Base-by-base conservation (phyloP, 139 green algal species). In the Haematococcus lacustris region DNA sequence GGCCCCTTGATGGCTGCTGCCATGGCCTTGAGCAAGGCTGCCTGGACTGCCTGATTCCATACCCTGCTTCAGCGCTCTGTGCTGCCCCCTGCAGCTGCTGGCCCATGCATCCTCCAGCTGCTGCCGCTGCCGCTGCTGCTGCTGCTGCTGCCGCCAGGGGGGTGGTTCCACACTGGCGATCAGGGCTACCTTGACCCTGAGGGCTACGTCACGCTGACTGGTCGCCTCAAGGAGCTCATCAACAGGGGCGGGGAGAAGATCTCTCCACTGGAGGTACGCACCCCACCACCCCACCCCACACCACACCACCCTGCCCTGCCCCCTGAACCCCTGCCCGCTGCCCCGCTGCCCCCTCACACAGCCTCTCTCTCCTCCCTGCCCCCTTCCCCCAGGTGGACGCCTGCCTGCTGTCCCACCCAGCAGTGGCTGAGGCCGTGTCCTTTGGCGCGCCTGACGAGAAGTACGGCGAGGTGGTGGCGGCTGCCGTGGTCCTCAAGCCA, bases 141-240 rank as follows among this genome's bases (percentile, higher is more conserved):
- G n/a, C n/a, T 57, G 47, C 47, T 57, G 47, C 26, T n/a, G 23
- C 61, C 5, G 74, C 79, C 76, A 59, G 82, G 78, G 71, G 75
- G 75, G 1, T 80, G 75, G 75, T 80, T 80, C 69, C 69, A 80
- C 38, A 82, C 77, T 7, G 77, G 77, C 28, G 77, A 82, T 51
- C 77, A 76, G 75, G 91, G 89, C 23, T 83, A 76, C 23, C 71
- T 97, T 75, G 84, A 92, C 53, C 83, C 70, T 50, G 87, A 96
- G 38, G 91, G 91, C 32, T 96, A 89, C 75, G 67, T 97, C 0
- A 90, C 79, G n/a, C 82, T 97, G 32, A 92, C 86, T 9, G 92
- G 92, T 1, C 84, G 92, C 60, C 82, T 92, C 67, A 97, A 97
- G 83, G 92, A 97, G 85, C 86, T 97, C 34, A 97, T 96, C 85